Conservation (phyloP, 768 basidiomycete species). For the Tephrocybe sp. region DNA sequence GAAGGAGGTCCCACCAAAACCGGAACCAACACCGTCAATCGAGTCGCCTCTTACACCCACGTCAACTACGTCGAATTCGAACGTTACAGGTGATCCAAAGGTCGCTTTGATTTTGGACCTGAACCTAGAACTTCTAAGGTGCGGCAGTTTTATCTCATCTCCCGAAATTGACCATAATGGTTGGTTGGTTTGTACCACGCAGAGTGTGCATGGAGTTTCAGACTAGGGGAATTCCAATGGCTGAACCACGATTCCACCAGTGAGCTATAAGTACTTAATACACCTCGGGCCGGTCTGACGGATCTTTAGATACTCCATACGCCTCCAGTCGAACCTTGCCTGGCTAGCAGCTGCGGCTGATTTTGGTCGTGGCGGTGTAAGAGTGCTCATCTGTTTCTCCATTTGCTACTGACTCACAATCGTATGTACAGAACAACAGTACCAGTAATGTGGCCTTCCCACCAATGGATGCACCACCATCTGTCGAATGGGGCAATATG, state of each 20-base stretch:
- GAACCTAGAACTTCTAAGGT: conserved; percentile 72
- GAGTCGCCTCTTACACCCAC: conserved; percentile 17
- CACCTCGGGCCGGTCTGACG: conserved; percentile 2
- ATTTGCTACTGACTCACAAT: background rate
- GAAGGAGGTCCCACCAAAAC: conserved; percentile 1
- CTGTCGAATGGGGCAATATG: conserved; percentile 43
- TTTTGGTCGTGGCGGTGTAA: conserved; percentile 45
- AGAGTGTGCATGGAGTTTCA: conserved; percentile 67
- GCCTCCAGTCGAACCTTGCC: conserved; percentile 68
- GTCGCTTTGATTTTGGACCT: conserved; percentile 62
- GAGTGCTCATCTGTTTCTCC: conserved; percentile 12
- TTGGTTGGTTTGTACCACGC: too few relatives aligned
- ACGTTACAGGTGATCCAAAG: conserved; percentile 36
- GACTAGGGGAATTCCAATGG: conserved; percentile 40
- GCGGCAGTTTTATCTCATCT: too few relatives aligned
- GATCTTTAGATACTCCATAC: conserved; percentile 49
- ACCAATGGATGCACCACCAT: conserved; percentile 52
- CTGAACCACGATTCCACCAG: conserved; percentile 56
- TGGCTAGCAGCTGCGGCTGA: conserved; percentile 74
- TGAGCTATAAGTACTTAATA: conserved; percentile 29
- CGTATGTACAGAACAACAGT: conserved; percentile 24
- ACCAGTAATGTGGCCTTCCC: conserved; percentile 47
- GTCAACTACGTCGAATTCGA: conserved; percentile 20
- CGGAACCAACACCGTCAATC: conserved; percentile 8
- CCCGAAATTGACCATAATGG: conserved; percentile 6